Base-by-base conservation (phyloP, 2,329 filamentous ascomycete genomes). In the Trichoderma sp. region DNA sequence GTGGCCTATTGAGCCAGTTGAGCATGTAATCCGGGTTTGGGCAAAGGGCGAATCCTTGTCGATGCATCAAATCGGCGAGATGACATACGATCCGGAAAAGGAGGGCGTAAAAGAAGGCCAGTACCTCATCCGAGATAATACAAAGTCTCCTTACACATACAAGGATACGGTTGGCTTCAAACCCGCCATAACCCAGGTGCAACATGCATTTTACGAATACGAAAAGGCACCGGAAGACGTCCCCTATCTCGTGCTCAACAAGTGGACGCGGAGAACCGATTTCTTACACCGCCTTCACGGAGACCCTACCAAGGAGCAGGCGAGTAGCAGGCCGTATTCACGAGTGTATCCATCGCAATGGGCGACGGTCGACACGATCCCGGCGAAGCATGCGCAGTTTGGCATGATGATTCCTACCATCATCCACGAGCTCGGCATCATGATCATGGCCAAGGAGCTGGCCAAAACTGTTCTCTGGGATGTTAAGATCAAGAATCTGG, bases 381-480 rank as follows among this genome's bases (percentile, higher is more conserved):
- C 86, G 0, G 76, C 83, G 7, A 79, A 79, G 8, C 83, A 84
- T 71, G 83, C 82, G 1, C 81, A 84, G 60, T 85, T 90, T 32
- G 88, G 86, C 3, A 83, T 91, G 68, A 84, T 96, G 47, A 85
- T 96, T 6, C 94, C 95, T 0, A 90, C 90, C 0, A 88, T 98
- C 43, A 82, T 92, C 18, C 88, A 93, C 74, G 88, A 88, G n/a
- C 76, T 95, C 3, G 92, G 92, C 74, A 83, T 89, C 0, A 83
- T 86, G 30, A 81, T 95, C 28, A 82, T 93, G 8, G 92, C 91
- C 0, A 82, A 87, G 5, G 82, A 87, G 60, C 82, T 97, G 4
- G 85, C 78, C 1, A 73, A 73, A 2, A 81, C 79, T 0, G 34
- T 83, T 4, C 72, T 83, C n/a, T 66, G 75, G 21, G 72, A 74